Evolutionary conservation across 257 asterid species (phyloP).

Genomic region (Cinchona pubescens): DNA sequence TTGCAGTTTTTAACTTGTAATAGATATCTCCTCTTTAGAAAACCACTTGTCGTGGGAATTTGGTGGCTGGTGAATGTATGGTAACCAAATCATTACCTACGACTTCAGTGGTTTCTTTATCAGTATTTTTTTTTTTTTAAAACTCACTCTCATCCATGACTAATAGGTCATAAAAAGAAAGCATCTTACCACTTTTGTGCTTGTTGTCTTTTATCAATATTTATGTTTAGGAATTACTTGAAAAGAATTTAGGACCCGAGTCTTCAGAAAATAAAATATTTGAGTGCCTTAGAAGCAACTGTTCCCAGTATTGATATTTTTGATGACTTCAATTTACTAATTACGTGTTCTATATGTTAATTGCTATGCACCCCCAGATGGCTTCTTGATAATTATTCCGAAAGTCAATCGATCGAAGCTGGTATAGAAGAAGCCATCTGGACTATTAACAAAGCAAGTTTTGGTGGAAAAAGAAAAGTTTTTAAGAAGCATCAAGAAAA

Average conservation of each 20-base stretch:
- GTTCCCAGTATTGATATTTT: neutral
- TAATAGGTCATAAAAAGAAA: too few species aligned
- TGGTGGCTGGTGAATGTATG: neutral
- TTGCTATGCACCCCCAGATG: too few species aligned
- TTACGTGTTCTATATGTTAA: neutral
- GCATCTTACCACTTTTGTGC: too few species aligned
- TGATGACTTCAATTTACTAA: neutral
- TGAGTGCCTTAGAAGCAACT: slow-evolving; percentile 17
- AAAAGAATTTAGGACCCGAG: neutral
- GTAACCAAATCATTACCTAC: neutral
- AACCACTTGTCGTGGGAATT: neutral
- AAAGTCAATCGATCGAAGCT: too few species aligned
- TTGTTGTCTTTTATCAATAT: too few species aligned
- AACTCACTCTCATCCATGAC: too few species aligned
- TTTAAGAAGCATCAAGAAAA: too few species aligned
- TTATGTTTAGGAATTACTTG: neutral
- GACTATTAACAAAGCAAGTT: too few species aligned
- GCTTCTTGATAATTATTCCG: too few species aligned
- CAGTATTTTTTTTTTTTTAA: neutral
- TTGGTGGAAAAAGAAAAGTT: neutral
- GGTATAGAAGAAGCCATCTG: too few species aligned
- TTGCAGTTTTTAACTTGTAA: neutral
- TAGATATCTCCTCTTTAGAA: neutral
- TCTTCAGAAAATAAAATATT: neutral
- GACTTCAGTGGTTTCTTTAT: neutral